Percentiles rank a stretch among this genome's conserved stretches.
Conservation (phyloP, 345 rosid species). For the Eucalyptus tenuipes region DNA sequence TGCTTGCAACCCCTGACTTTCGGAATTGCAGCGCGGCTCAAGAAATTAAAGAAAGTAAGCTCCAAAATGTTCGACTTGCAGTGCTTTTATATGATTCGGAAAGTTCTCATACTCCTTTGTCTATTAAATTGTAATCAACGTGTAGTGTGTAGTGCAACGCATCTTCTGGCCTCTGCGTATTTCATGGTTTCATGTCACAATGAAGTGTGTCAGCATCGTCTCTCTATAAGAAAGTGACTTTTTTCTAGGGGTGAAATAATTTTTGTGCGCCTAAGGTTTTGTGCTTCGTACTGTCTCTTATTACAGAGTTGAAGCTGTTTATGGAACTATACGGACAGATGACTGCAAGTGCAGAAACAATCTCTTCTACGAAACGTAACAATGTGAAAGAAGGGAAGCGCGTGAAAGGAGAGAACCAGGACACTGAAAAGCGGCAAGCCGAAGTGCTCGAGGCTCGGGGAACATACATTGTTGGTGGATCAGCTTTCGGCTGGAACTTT, state of each 20-base stretch:
- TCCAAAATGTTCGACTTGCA: background rate
- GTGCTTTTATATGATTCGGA: background rate
- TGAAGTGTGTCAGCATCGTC: background rate
- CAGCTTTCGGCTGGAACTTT: slow-evolving; percentile 91
- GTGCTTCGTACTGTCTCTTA: background rate
- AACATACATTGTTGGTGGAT: slow-evolving; percentile 57
- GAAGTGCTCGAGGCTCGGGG: background rate
- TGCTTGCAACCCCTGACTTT: slow-evolving; percentile 56
- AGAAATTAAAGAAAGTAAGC: slow-evolving; percentile 69
- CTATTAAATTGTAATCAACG: background rate
- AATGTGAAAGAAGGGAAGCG: slow-evolving; percentile 9
- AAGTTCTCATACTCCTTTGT: background rate
- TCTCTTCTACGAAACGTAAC: slow-evolving; percentile 7
- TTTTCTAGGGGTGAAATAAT: background rate
- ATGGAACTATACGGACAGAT: slow-evolving; percentile 46
- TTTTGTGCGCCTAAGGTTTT: background rate
- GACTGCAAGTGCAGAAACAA: slow-evolving; percentile 26
- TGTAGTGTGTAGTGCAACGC: background rate
- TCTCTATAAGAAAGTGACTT: background rate
- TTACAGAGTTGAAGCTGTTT: slow-evolving; percentile 54
- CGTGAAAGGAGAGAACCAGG: slow-evolving; percentile 17
- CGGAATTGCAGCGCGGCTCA: slow-evolving; percentile 47
- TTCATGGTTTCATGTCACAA: background rate
- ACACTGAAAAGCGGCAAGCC: background rate
- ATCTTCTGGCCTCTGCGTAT: background rate